These are phyloP conservation scores for Wickerhamomyces queroliae DNA, from an alignment of 805 yeast genomes.

Conservation along the genomic window DNA sequence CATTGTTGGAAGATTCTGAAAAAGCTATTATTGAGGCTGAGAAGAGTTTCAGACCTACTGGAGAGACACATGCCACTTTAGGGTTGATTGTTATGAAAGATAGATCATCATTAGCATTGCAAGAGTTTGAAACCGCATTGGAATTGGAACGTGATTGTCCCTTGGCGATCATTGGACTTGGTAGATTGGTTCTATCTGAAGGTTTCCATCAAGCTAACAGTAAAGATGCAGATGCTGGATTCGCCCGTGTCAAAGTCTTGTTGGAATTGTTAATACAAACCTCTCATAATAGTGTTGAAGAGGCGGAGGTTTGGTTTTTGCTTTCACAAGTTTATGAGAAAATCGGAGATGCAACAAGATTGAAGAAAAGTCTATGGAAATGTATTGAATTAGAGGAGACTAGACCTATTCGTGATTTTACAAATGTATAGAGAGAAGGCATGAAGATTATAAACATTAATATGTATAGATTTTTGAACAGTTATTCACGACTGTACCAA, in stretches of 20 bases:
- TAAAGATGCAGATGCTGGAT: slow-evolving; percentile 54
- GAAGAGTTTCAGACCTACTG: slow-evolving; percentile 36
- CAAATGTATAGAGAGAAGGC: not conserved
- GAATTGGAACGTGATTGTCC: slow-evolving; percentile 4
- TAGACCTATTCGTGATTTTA: slow-evolving; percentile 43
- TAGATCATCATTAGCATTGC: slow-evolving; percentile 40
- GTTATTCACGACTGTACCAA: slow-evolving; percentile 18
- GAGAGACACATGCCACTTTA: slow-evolving; percentile 41
- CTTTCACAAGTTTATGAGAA: slow-evolving; percentile 58
- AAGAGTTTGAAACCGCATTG: slow-evolving; percentile 52
- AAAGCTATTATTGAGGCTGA: slow-evolving; percentile 73
- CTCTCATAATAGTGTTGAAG: slow-evolving; percentile 35
- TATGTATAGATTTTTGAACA: too few species aligned
- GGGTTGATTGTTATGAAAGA: slow-evolving; percentile 30
- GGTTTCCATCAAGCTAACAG: slow-evolving; percentile 45
- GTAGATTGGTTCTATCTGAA: slow-evolving; percentile 10
- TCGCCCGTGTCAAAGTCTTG: slow-evolving; percentile 32
- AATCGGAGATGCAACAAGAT: slow-evolving; percentile 43
- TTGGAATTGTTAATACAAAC: slow-evolving; percentile 31
- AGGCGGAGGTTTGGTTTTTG: slow-evolving; percentile 66
- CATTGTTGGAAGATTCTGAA: slow-evolving; percentile 53
- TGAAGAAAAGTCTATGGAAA: slow-evolving; percentile 50
- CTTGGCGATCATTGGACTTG: slow-evolving; percentile 14
- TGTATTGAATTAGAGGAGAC: slow-evolving; percentile 59
- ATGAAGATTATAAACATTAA: not conserved